phyloP scores from a whole-genome alignment of 1,284 basidiomycete species.

The Tilletia setariae region DNA sequence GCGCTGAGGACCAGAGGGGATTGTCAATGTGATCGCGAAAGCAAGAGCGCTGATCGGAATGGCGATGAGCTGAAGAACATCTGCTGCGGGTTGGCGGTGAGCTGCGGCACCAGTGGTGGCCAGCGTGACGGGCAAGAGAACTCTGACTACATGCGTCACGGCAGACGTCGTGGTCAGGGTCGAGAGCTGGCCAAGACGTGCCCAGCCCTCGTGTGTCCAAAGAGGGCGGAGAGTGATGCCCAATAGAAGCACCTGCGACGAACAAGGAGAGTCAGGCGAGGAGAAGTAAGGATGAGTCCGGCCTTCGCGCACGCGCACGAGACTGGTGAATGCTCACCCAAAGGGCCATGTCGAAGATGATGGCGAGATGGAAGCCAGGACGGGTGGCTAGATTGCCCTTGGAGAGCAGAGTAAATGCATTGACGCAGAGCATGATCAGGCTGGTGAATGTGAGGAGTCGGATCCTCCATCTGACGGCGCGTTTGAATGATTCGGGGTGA shows the following conservation, averaged over 20 bases:
- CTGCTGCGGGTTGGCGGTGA: neutral
- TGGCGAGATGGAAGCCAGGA: neutral
- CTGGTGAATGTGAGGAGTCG: neutral
- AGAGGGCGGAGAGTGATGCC: constrained; percentile 8
- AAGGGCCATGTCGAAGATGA: neutral
- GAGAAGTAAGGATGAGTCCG: no score
- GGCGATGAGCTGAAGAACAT: neutral
- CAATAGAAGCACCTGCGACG: neutral
- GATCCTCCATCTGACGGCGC: constrained; percentile 4
- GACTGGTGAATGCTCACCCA: neutral
- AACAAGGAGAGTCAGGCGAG: neutral
- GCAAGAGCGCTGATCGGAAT: neutral
- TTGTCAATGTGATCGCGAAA: neutral
- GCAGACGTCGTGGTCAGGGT: neutral
- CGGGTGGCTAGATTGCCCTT: neutral
- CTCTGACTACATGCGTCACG: neutral
- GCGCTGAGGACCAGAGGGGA: constrained; percentile 8
- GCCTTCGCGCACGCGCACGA: no score
- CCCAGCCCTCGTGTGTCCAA: constrained; percentile 2
- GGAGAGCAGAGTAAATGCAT: neutral
- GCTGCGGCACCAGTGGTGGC: neutral
- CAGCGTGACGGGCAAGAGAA: neutral
- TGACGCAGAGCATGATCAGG: neutral
- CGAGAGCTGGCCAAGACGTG: neutral
- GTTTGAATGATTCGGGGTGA: neutral